Percentiles rank a stretch among this genome's conserved stretches.
Conservation (phyloP, 2,329 filamentous ascomycete species). For the Chaetomium olivaceum region DNA sequence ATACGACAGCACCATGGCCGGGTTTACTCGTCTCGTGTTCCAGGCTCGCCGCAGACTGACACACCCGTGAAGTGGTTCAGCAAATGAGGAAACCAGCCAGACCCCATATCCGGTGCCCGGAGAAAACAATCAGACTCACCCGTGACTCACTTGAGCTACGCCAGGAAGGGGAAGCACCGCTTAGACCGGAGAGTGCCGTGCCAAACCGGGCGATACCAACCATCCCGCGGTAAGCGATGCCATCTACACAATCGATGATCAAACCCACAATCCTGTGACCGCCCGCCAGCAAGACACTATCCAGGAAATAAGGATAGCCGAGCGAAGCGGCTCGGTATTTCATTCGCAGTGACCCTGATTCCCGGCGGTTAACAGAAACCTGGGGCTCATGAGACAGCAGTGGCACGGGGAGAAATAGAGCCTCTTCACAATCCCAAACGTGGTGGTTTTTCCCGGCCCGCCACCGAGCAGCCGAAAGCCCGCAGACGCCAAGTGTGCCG, state of each 20-base stretch:
- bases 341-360: constrained; percentile 1
- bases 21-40: not conserved
- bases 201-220: not conserved
- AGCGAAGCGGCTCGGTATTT: not conserved
- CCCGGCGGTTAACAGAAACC: not conserved
- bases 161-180: not conserved
- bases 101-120: not conserved
- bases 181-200: too few relatives aligned
- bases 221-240: not conserved
- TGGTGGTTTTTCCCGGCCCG: constrained; percentile 3
- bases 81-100: not conserved
- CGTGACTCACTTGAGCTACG: not conserved
- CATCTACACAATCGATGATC: constrained; percentile 6
- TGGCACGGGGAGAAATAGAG: constrained; percentile 13
- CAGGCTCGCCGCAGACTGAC: not conserved
- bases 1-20: not conserved
- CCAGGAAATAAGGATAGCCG: not conserved
- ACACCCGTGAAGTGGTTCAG: not conserved
- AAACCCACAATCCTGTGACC: not conserved
- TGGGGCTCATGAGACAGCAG: constrained; percentile 19
- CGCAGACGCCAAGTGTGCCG: not conserved
- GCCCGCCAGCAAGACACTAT: not conserved
- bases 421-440: constrained; percentile 1
- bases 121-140: not conserved
- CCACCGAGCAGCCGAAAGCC: not conserved